Percentiles rank a stretch among this genome's conserved stretches.
phyloP scores from a whole-genome alignment of 345 rosid genomes.

The Rhodamnia rubescens region DNA sequence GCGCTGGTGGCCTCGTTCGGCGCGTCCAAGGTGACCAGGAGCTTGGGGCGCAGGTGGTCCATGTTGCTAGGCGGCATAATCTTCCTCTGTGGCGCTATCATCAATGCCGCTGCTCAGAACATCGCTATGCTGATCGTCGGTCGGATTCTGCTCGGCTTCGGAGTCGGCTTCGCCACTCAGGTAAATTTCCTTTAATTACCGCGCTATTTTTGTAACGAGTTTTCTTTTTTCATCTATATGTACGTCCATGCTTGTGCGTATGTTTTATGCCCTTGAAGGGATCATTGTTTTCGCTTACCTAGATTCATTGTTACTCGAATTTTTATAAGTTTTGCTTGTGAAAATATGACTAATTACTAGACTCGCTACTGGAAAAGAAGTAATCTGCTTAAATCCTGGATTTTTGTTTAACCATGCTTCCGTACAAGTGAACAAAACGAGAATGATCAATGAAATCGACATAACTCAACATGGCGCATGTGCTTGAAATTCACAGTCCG shows the following conservation, averaged over 20 bases:
- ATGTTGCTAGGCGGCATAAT: not conserved
- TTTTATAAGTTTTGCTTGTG: not conserved
- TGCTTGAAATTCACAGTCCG: conserved; percentile 18
- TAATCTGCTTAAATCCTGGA: not conserved
- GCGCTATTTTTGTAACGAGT: not conserved
- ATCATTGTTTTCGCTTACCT: not conserved
- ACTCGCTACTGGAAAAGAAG: not conserved
- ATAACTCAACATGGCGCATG: not conserved
- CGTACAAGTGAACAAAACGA: not conserved
- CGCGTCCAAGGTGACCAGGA: not conserved
- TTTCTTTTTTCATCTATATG: not conserved
- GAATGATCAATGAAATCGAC: not conserved
- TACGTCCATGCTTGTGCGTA: not conserved
- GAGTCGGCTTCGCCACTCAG: conserved; percentile 52
- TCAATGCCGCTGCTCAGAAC: not conserved
- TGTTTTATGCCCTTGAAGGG: not conserved
- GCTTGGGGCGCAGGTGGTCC: conserved; percentile 2
- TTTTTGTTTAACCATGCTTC: not conserved
- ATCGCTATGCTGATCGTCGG: conserved; percentile 6
- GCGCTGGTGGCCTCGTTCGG: conserved; percentile 13
- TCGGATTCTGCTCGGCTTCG: conserved; percentile 1
- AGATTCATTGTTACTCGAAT: not conserved
- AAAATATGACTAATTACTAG: not conserved
- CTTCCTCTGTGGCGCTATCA: not conserved
- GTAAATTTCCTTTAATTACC: conserved; percentile 7